Percentiles rank a stretch among this genome's conserved stretches.
These are phyloP conservation scores for Rhizoctonia solani DNA, from an alignment of 1,284 basidiomycete genomes.

Conservation along the genomic window DNA sequence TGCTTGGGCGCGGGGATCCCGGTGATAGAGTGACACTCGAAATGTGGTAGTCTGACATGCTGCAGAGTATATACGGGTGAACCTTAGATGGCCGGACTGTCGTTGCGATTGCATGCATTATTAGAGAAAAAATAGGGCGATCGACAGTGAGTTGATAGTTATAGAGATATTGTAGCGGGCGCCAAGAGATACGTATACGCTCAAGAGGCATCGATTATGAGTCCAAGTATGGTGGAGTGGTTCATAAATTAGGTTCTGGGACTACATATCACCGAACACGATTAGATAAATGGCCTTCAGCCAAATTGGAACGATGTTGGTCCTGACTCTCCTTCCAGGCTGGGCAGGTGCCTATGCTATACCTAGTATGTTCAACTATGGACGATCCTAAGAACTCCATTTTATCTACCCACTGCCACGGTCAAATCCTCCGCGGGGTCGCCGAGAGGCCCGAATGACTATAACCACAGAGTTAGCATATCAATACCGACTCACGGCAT, in stretches of 20 bases:
- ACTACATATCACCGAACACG: neutral
- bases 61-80: too few relatives aligned
- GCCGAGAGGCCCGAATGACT: conserved; percentile 28
- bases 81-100: too few relatives aligned
- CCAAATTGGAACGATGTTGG: neutral
- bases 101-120: too few relatives aligned
- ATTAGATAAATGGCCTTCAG: neutral
- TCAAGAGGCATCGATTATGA: too few relatives aligned
- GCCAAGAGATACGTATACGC: too few relatives aligned
- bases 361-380: neutral
- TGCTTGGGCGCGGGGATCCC: neutral
- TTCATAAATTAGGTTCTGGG: neutral
- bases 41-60: too few relatives aligned
- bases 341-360: neutral
- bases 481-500: conserved; percentile 10
- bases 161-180: too few relatives aligned
- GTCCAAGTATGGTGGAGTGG: too few relatives aligned
- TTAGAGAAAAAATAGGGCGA: too few relatives aligned
- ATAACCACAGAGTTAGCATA: conserved; percentile 2
- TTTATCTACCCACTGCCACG: too few relatives aligned
- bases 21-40: neutral
- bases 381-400: neutral
- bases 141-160: too few relatives aligned
- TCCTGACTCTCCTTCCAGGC: neutral
- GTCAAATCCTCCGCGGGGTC: too few relatives aligned